A percentile compares a stretch with the other conserved stretches of the same genome.
Conservation (phyloP, 1,139 yeast genomes). For the Blastobotrys capitulatus region DNA sequence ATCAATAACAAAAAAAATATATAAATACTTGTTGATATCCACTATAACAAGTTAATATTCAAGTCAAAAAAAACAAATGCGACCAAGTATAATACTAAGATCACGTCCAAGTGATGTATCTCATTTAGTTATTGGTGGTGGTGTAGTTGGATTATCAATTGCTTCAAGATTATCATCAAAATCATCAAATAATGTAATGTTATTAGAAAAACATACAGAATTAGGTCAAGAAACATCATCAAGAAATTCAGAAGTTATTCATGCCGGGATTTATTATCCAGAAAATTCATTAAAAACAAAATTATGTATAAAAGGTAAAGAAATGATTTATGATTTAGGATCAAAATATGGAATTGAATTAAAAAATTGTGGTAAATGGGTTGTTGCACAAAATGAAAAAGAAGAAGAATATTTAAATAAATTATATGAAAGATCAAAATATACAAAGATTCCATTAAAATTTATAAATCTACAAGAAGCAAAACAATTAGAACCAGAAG, state of each 20-base stretch:
- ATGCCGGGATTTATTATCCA: constrained; percentile 86
- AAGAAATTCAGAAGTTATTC: constrained; percentile 86
- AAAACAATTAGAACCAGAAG: constrained; percentile 53
- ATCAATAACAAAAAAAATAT: too few species aligned
- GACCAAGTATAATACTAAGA: background rate
- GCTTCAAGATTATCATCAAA: constrained; percentile 56
- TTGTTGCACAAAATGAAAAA: constrained; percentile 69
- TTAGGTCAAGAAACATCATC: constrained; percentile 80
- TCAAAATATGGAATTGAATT: constrained; percentile 50
- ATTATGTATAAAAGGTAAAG: constrained; percentile 70
- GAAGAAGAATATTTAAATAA: constrained; percentile 56
- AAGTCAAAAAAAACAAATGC: background rate
- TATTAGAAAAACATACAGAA: constrained; percentile 61
- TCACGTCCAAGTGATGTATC: constrained; percentile 49
- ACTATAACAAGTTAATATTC: too few species aligned
- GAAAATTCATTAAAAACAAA: constrained; percentile 57
- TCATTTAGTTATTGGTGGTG: constrained; percentile 83
- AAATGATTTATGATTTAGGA: constrained; percentile 52
- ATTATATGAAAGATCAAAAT: constrained; percentile 45
- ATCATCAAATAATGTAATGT: constrained; percentile 46
- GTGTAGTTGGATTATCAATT: constrained; percentile 79
- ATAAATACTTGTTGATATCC: too few species aligned
- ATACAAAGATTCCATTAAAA: constrained; percentile 49
- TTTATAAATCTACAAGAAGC: constrained; percentile 47
- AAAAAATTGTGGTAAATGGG: constrained; percentile 75